A percentile compares a stretch with the other conserved stretches of the same genome.
Evolutionary conservation across 179 eudicot species (phyloP).

Genomic region (Spergularia azorica): DNA sequence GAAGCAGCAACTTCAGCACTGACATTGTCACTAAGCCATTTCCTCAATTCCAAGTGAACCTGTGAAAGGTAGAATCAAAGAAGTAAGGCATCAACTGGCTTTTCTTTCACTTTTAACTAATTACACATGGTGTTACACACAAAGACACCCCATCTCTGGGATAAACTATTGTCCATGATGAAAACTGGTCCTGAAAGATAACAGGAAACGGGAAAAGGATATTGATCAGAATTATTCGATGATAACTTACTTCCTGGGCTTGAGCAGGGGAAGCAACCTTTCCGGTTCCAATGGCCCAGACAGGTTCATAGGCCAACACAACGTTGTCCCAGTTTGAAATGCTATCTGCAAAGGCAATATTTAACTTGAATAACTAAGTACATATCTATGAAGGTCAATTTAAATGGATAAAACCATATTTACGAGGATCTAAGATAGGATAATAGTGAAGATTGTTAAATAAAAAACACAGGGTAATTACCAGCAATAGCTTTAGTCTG

Average conservation of each 20-base stretch:
- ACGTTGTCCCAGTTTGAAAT: constrained; percentile 65
- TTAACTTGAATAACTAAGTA: no score
- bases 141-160: not conserved
- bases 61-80: constrained; percentile 26
- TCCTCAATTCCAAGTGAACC: constrained; percentile 81
- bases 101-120: not conserved
- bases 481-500: constrained; percentile 96
- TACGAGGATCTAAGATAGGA: not conserved
- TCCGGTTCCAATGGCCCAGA: constrained; percentile 98
- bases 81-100: constrained; percentile 1
- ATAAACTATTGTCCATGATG: not conserved
- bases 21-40: constrained; percentile 64
- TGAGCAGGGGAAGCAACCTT: constrained; percentile 89
- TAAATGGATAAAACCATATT: not conserved
- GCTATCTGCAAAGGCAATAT: constrained; percentile 42
- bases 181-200: not conserved
- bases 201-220: not conserved
- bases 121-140: not conserved
- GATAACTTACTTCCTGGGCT: constrained; percentile 82
- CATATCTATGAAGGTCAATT: no score
- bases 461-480: constrained; percentile 15
- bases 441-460: constrained; percentile 1
- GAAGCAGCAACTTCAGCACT: constrained; percentile 70
- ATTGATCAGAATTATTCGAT: not conserved
- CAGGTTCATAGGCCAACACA: constrained; percentile 93